Conservation (phyloP, 208 protist species). For the Trypanosoma cruzi region DNA sequence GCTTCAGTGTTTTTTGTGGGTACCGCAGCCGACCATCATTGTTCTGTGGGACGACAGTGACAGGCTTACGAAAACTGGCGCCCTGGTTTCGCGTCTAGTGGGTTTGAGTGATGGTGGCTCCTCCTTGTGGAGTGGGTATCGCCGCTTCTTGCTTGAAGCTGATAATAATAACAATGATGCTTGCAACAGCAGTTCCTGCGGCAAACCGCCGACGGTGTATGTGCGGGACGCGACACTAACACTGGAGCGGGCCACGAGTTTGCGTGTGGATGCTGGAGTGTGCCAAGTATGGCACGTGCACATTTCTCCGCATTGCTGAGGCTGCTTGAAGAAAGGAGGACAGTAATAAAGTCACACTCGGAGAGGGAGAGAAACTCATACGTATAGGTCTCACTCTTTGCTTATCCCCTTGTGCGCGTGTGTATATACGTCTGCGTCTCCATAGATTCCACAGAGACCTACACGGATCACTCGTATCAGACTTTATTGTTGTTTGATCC, state of each 20-base stretch:
- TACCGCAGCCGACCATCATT: constrained; percentile 12
- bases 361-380: neutral
- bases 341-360: neutral
- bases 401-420: neutral
- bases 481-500: no score
- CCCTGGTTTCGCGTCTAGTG: neutral
- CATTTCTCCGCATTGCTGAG: neutral
- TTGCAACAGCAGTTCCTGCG: neutral
- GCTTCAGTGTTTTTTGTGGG: neutral
- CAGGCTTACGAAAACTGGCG: neutral
- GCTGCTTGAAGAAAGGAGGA: neutral
- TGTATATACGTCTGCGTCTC: no score
- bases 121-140: neutral
- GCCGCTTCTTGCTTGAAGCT: neutral
- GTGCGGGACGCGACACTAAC: neutral
- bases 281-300: constrained; percentile 9
- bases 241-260: neutral
- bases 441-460: no score
- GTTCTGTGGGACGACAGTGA: neutral
- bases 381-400: neutral
- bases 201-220: neutral
- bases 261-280: neutral
- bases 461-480: neutral
- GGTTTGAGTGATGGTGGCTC: neutral
- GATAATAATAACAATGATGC: neutral